phyloP scores from a whole-genome alignment of 345 rosid species.

The Brassica incana region DNA sequence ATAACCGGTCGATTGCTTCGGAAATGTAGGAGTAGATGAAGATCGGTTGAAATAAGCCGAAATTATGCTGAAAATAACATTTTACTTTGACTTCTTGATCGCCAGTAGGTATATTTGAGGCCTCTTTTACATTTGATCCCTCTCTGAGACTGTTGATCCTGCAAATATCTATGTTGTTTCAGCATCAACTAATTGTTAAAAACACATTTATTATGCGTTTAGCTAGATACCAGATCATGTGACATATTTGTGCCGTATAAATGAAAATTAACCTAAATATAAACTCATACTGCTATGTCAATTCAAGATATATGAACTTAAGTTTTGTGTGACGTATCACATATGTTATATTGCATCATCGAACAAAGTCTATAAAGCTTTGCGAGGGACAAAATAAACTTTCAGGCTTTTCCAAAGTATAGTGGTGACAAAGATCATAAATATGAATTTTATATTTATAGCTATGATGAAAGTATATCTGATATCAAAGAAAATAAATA shows the following conservation, averaged over 20 bases:
- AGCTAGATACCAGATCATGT: background rate
- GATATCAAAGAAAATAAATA: background rate
- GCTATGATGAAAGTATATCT: background rate
- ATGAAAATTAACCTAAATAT: background rate
- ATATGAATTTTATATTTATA: background rate
- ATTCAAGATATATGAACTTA: background rate
- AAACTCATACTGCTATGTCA: background rate
- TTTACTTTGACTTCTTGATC: constrained; percentile 28
- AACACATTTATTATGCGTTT: no score
- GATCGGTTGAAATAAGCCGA: constrained; percentile 5
- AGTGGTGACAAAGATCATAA: constrained; percentile 34
- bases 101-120: constrained; percentile 27
- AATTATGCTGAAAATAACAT: constrained; percentile 29
- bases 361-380: constrained; percentile 13
- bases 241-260: background rate
- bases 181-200: no score
- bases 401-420: constrained; percentile 29
- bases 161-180: no score
- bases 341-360: background rate
- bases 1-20: constrained; percentile 12
- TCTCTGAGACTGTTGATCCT: no score
- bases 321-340: constrained; percentile 11
- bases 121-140: constrained; percentile 21
- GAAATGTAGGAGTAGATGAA: constrained; percentile 15
- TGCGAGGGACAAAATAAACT: constrained; percentile 24